phyloP scores from a whole-genome alignment of 495 filamentous ascomycete species.

The Tuber aestivum region DNA sequence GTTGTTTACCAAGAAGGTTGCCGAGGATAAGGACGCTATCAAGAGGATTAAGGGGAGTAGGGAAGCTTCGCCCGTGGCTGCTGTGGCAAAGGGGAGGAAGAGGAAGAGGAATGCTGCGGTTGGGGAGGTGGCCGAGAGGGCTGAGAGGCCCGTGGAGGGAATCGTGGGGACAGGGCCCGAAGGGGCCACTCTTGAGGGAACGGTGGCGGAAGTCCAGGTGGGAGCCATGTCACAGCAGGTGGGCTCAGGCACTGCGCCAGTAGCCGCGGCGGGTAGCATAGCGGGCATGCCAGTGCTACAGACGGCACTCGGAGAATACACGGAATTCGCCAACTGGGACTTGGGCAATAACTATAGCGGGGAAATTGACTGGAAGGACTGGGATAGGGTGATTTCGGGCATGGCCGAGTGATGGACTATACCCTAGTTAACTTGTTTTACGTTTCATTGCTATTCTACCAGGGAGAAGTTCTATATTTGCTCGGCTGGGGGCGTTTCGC shows the following conservation, averaged over 20 bases:
- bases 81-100: conserved; percentile 24
- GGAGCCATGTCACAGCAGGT: too few relatives aligned
- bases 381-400: conserved; percentile 30
- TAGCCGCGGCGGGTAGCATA: too few relatives aligned
- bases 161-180: conserved; percentile 1
- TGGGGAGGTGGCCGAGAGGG: not conserved
- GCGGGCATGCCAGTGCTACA: not conserved
- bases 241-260: too few relatives aligned
- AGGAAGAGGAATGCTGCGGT: conserved; percentile 16
- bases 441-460: not conserved
- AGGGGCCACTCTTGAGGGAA: not conserved
- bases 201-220: not conserved
- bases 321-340: conserved; percentile 32
- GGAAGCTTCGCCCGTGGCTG: conserved; percentile 9
- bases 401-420: conserved; percentile 16
- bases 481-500: too few relatives aligned
- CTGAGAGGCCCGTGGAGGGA: conserved; percentile 6
- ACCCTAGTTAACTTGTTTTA: not conserved
- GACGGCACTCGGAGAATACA: not conserved
- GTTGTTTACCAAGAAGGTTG: conserved; percentile 29
- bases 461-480: too few relatives aligned
- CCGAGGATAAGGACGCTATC: conserved; percentile 39
- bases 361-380: conserved; percentile 32
- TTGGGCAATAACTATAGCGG: conserved; percentile 34
- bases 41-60: conserved; percentile 20